Evolutionary conservation across 2,329 filamentous ascomycete genomes (phyloP), one percentile per base, ranked within the genome.

Genomic region (Hypoxylon sp.): DNA sequence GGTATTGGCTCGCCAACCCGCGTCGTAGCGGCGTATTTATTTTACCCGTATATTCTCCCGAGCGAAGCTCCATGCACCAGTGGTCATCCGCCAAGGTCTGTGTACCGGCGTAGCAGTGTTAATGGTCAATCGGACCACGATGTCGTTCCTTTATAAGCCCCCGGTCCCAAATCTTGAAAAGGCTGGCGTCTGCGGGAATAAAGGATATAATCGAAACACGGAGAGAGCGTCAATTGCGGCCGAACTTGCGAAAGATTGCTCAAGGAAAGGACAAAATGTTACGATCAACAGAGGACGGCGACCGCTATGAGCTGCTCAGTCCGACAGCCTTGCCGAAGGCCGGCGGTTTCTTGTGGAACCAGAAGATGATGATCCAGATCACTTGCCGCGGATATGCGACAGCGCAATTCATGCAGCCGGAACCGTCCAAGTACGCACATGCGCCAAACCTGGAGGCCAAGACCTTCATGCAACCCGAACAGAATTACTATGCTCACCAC

Each of bases 381-480:
- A 86, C 84, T 57, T 86, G 84, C 71, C 84, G 85, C 19, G 85
- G 85, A n/a, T 86, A 85, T 69, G 82, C 84, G 24, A 85, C 82
- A 2, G 80, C 84, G 2, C 84, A 86, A 58, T 86, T 85, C 76
- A 87, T 87, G 85, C 85, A 87, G 72, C 85, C 85, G 0, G 85
- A 87, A 73, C 85, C 85, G 30, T 81, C 84, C 59, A 87, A 87
- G 72, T 87, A 87, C 74, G 81, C 84, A n/a, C 80, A 86, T 64
- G 82, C 84, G 7, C 85, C 85, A 10, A 86, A 85, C 59, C 79
- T 87, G 59, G 84, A 87, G 73, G 82, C 82, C 62, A 84, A 81
- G 72, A 87, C 84, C 2, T 87, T 87, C 70, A 87, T 87, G 84
- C 85, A 87, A 70, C 85, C 85, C 1, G 85, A 87, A 73, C 83